phyloP scores from a whole-genome alignment of 208 protist genomes.

The Sergeia podlipaevii region DNA sequence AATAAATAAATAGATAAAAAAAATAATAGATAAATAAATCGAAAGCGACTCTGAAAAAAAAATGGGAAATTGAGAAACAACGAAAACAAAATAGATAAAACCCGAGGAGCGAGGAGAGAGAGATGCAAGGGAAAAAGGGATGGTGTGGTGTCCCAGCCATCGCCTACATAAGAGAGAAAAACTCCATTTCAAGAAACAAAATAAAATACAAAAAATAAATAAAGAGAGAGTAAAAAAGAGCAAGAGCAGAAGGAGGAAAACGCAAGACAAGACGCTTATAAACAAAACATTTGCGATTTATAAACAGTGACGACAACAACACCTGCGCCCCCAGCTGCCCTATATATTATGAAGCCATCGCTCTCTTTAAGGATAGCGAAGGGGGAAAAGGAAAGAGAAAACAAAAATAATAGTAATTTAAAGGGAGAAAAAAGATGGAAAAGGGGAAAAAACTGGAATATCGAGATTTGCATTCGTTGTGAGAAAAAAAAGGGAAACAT shows the following conservation, averaged over 20 bases:
- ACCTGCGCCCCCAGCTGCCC: too few relatives aligned
- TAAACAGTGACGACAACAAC: background rate
- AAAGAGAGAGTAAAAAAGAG: constrained; percentile 5
- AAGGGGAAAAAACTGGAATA: too few relatives aligned
- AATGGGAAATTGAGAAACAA: background rate
- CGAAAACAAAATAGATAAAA: background rate
- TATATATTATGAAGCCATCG: constrained; percentile 2
- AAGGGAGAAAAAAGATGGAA: too few relatives aligned
- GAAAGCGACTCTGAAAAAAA: constrained; percentile 3
- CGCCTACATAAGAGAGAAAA: constrained; percentile 1
- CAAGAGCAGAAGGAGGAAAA: background rate
- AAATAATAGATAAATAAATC: background rate
- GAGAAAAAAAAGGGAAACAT: too few relatives aligned
- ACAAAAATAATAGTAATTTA: constrained; percentile 8
- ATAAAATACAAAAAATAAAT: background rate
- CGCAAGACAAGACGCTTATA: too few relatives aligned
- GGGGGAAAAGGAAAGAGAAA: constrained; percentile 16
- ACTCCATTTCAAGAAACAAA: constrained; percentile 3
- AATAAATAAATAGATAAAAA: background rate
- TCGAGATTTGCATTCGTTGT: too few relatives aligned
- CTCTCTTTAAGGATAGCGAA: background rate
- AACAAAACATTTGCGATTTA: background rate
- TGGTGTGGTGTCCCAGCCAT: too few relatives aligned
- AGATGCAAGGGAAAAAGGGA: too few relatives aligned
- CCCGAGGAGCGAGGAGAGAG: too few relatives aligned